phyloP scores from a whole-genome alignment of 176 grass and related monocot species.

The Carex cristatella region DNA sequence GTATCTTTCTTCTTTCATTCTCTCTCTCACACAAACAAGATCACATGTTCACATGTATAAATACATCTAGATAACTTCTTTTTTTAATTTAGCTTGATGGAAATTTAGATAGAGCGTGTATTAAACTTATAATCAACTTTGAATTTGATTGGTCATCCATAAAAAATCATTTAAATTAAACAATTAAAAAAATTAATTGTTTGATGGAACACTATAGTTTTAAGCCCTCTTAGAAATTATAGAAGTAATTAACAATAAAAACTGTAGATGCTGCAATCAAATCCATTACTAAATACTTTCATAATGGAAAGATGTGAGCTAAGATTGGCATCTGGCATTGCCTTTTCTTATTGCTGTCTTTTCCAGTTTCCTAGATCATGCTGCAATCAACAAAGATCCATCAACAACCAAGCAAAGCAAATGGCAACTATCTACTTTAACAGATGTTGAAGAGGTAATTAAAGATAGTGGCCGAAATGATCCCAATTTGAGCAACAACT shows the following conservation, averaged over 20 bases:
- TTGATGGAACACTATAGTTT: too few relatives aligned
- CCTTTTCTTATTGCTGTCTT: neutral
- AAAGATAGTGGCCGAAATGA: conserved; percentile 65
- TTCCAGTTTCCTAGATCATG: conserved; percentile 76
- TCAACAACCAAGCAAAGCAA: conserved; percentile 26
- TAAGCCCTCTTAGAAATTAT: too few relatives aligned
- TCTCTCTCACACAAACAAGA: neutral
- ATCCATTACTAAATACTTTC: neutral
- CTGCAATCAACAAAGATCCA: conserved; percentile 50
- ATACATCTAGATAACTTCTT: too few relatives aligned
- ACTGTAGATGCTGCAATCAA: too few relatives aligned
- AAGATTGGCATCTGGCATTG: neutral
- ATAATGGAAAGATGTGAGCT: neutral
- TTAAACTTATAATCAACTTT: too few relatives aligned
- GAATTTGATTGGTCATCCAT: too few relatives aligned
- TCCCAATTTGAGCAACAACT: conserved; percentile 86
- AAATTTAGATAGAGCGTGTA: too few relatives aligned
- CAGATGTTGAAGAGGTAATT: conserved; percentile 80
- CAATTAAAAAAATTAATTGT: too few relatives aligned
- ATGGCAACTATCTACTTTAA: conserved; percentile 66
- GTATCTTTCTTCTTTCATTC: conserved; percentile 20
- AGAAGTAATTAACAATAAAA: too few relatives aligned
- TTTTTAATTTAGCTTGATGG: too few relatives aligned
- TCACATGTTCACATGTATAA: neutral
- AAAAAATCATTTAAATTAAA: too few relatives aligned